Evolutionary conservation across 495 filamentous ascomycete genomes (phyloP).

Genomic region (Penicillium cosmopolitanum): DNA sequence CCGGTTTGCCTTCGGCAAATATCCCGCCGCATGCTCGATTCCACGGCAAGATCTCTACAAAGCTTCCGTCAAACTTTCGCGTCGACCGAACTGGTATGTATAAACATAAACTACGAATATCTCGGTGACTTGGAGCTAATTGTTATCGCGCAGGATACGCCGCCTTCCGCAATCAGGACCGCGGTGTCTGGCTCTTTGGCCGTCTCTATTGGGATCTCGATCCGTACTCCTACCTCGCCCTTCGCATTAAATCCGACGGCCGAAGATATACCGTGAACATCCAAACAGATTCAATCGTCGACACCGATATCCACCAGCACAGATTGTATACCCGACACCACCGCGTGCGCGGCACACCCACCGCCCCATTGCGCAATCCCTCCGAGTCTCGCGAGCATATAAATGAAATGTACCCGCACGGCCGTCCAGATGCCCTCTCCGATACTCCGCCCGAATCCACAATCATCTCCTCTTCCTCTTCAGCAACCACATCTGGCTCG

Average conservation of each 20-base stretch:
- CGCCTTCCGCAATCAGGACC: slow-evolving; percentile 74
- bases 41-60: slow-evolving; percentile 83
- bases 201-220: slow-evolving; percentile 85
- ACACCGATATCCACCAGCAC: slow-evolving; percentile 95
- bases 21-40: slow-evolving; percentile 70
- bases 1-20: slow-evolving; percentile 43
- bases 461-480: slow-evolving; percentile 39
- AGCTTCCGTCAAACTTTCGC: slow-evolving; percentile 62
- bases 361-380: slow-evolving; percentile 1
- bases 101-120: slow-evolving; percentile 25
- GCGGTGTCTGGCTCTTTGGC: slow-evolving; percentile 72
- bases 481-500: slow-evolving; percentile 47
- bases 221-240: slow-evolving; percentile 80
- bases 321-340: slow-evolving; percentile 76
- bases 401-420: slow-evolving; percentile 8
- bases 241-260: slow-evolving; percentile 91
- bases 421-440: slow-evolving; percentile 40
- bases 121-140: slow-evolving; percentile 23
- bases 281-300: slow-evolving; percentile 89
- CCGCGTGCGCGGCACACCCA: slow-evolving; percentile 27
- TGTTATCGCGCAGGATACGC: slow-evolving; percentile 68
- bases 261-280: slow-evolving; percentile 93
- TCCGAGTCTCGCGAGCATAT: background rate
- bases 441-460: slow-evolving; percentile 46
- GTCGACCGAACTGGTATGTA: slow-evolving; percentile 63